These are phyloP conservation scores for Lolium rigidum DNA, from an alignment of 176 grass and related monocot genomes.

Conservation along the genomic window DNA sequence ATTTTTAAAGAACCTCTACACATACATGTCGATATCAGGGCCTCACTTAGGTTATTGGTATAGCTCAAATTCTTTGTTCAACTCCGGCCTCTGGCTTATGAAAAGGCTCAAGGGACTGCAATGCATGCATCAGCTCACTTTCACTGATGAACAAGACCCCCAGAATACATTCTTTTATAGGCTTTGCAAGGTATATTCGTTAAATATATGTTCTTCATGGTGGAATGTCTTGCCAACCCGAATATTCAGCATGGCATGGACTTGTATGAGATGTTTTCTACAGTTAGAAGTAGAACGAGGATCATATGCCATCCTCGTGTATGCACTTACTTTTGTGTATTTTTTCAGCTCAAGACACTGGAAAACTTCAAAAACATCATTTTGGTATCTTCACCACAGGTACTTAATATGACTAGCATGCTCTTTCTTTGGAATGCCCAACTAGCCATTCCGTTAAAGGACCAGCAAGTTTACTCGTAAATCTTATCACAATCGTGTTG, in stretches of 20 bases:
- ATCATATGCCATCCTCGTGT: background rate
- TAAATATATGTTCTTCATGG: background rate
- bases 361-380: slow-evolving; percentile 95
- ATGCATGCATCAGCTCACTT: slow-evolving; percentile 95
- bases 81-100: slow-evolving; percentile 92
- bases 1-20: slow-evolving; percentile 77
- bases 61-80: slow-evolving; percentile 90
- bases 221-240: background rate
- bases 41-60: slow-evolving; percentile 96
- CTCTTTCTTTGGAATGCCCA: background rate
- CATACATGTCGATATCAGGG: slow-evolving; percentile 93
- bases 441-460: background rate
- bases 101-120: slow-evolving; percentile 83
- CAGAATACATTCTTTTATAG: slow-evolving; percentile 84
- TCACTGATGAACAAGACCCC: slow-evolving; percentile 79
- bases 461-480: background rate
- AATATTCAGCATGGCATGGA: background rate
- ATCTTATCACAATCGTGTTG: slow-evolving; percentile 1
- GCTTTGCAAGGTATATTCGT: slow-evolving; percentile 73
- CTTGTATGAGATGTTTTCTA: background rate
- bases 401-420: slow-evolving; percentile 39
- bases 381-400: slow-evolving; percentile 88
- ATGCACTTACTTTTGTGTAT: slow-evolving; percentile 24
- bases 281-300: background rate
- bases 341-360: slow-evolving; percentile 79